phyloP scores from a whole-genome alignment of 2,329 filamentous ascomycete genomes.

The Fusarium sp. region DNA sequence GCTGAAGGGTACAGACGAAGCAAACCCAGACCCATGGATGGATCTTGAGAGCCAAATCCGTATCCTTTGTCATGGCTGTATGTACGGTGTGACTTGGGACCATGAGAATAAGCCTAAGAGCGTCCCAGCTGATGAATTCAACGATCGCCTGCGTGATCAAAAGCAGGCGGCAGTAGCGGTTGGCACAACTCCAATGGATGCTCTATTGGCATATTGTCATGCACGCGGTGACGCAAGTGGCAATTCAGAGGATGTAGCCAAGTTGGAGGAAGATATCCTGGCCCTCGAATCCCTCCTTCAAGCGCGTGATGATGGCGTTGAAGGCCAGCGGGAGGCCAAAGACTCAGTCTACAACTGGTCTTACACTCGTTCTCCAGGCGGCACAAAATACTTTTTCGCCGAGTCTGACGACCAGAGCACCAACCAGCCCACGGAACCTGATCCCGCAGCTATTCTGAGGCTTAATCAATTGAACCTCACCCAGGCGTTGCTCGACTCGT shows the following conservation, averaged over 20 bases:
- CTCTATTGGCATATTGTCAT: conserved; percentile 49
- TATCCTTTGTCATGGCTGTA: conserved; percentile 49
- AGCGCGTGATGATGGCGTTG: conserved; percentile 48
- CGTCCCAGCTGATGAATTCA: conserved; percentile 47
- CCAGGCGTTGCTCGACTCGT: conserved; percentile 39
- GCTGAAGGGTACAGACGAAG: conserved; percentile 12
- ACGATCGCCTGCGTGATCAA: conserved; percentile 30
- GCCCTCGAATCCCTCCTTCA: conserved; percentile 44
- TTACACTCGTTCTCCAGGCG: conserved; percentile 43
- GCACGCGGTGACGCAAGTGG: conserved; percentile 38
- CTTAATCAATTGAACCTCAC: conserved; percentile 34
- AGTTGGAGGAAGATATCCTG: conserved; percentile 46
- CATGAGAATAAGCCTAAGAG: conserved; percentile 39
- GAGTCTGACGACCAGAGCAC: conserved; percentile 19
- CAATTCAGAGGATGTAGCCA: conserved; percentile 3
- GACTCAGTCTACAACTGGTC: conserved; percentile 48
- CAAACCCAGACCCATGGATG: conserved; percentile 25
- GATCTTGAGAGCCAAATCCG: conserved; percentile 23
- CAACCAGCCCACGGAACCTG: conserved; percentile 11
- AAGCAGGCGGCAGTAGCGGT: conserved; percentile 44
- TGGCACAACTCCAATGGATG: conserved; percentile 54
- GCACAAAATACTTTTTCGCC: conserved; percentile 41
- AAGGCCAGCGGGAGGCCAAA: conserved; percentile 45
- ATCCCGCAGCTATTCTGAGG: background rate
- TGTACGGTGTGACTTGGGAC: conserved; percentile 54